Evolutionary conservation across 2,329 filamentous ascomycete genomes (phyloP), one percentile per base, ranked within the genome.

Genomic region (Gyromitra esculenta): DNA sequence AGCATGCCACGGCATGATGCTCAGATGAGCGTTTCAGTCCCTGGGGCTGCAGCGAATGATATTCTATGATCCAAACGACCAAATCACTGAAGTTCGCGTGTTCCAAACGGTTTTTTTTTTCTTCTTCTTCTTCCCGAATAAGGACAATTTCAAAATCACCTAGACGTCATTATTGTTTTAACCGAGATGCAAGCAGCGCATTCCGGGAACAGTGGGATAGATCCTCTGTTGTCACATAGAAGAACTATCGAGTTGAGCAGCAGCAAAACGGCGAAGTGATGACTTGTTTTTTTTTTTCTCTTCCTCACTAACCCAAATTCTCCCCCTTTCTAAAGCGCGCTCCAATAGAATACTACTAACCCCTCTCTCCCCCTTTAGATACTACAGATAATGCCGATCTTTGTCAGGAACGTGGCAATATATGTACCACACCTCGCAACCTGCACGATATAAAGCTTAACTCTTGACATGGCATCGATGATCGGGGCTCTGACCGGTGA

Each of bases 361-460:
- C 13, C 18, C 37, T 13, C 18, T 4, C 45, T 6, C 45, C 45
- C 43, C 8, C 43, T 64, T 43, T 50, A 3, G 18, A 9, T 37
- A 15, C 48, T 59, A 1, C 56, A 59, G 25, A n/a, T 39, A n/a
- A 31, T 18, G 56, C 8, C 8, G 57, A 43, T 60, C 57, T 25
- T 43, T 21, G 18, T 37, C 5, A n/a, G 39, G 65, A 68, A 68
- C 65, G 65, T 68, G 65, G 65, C 52, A 59, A 57, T 57, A 45
- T 43, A 35, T 43, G 18, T 57, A 13, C 50, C 50, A 60, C 57
- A 21, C 52, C 52, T 5, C 4, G 11, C 21, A 56, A 21, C 59
- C 39, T 31, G 35, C 45, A 52, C n/a, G 45, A 65, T 25, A 31
- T 31, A 65, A 65, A 65, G 63, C 63, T 65, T 57, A 57, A 57